Evolutionary conservation across 345 rosid species (phyloP), one percentile per base, ranked within the genome.

Genomic region (Kernera saxatilis): DNA sequence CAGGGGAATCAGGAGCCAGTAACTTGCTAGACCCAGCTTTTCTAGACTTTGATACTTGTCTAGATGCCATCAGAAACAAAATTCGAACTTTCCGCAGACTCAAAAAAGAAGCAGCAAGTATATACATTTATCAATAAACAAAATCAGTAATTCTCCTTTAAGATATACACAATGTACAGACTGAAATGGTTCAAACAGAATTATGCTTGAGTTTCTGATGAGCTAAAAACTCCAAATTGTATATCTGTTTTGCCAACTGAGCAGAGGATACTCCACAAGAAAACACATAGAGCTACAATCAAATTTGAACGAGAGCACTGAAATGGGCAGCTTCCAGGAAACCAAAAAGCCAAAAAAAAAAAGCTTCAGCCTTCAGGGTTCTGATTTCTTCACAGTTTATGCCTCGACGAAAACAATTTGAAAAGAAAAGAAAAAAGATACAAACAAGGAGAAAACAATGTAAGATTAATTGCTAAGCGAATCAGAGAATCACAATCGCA

Each of bases 21-120:
- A 81, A 73, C 66, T 73, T 75, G 43, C 55, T 69, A 21, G 75
- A 69, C 41, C 76, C 74, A 56, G 77, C 62, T 69, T 79, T 88
- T 43, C 76, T 89, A 29, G 86, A 66, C 78, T 84, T 86, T n/a
- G 84, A 60, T 80, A 78, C 86, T 26, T 71, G 84, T 56, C 72
- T 86, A 8, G 93, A 74, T 69, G 93, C 84, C 99, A 94, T 93
- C 76, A 63, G 39, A 75, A 64, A 75, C 69, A 57, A 74, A 70
- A 53, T 10, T 65, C 78, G 55, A 68, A 57, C 51, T 75, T 75
- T 49, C 54, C 72, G 8, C 25, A 15, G n/a, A 44, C 76, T 63
- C 52, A 59, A 44, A 62, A 56, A 41, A 43, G n/a, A 48, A 39
- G 37, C 19, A 56, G 40, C 63, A 67, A 67, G 41, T 15, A 39